These are phyloP conservation scores for Amaranthus palmeri DNA, from an alignment of 148 eudicot species.

Conservation along the genomic window DNA sequence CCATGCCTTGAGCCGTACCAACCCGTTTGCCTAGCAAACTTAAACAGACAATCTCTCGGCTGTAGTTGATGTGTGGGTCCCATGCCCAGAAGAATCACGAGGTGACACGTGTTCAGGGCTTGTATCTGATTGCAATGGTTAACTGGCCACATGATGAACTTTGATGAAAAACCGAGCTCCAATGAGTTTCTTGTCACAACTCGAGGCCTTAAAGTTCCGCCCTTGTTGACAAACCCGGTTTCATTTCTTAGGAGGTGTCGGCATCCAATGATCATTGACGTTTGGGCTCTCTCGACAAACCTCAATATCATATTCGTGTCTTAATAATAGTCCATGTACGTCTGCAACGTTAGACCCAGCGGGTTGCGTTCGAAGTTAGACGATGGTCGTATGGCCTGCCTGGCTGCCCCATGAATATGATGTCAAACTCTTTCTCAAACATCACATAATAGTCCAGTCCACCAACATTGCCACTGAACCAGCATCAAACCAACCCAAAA, in stretches of 20 bases:
- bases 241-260: constrained; percentile 66
- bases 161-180: constrained; percentile 79
- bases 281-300: constrained; percentile 94
- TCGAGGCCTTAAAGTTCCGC: constrained; percentile 51
- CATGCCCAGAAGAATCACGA: constrained; percentile 84
- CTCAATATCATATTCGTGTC: constrained; percentile 45
- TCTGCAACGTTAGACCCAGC: too few species aligned
- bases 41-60: constrained; percentile 52
- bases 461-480: too few species aligned
- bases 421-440: too few species aligned
- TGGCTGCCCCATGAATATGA: too few species aligned
- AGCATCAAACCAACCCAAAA: too few species aligned
- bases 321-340: too few species aligned
- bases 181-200: constrained; percentile 64
- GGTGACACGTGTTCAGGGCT: constrained; percentile 61
- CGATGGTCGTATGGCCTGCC: too few species aligned
- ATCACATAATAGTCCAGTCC: too few species aligned
- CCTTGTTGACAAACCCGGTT: constrained; percentile 78
- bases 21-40: constrained; percentile 64
- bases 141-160: constrained; percentile 70
- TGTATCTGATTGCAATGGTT: constrained; percentile 20
- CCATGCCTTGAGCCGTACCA: constrained; percentile 79
- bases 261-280: constrained; percentile 59
- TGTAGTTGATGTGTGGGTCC: constrained; percentile 85
- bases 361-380: too few species aligned